Percentiles rank a stretch among this genome's conserved stretches.
Evolutionary conservation across 257 asterid species (phyloP).

Genomic region (Parsonsia alboflavescens): DNA sequence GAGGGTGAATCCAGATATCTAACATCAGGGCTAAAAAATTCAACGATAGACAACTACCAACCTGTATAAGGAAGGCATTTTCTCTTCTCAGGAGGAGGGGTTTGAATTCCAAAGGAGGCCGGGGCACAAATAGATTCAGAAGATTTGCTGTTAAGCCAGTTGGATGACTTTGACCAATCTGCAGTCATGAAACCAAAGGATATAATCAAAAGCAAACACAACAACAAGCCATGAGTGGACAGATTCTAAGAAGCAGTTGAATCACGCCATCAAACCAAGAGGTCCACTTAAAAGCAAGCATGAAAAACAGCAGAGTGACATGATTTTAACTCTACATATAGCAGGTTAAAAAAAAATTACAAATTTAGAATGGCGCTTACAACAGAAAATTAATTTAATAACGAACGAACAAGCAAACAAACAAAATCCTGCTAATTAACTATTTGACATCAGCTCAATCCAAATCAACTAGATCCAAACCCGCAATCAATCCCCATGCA

Average conservation of each 20-base stretch:
- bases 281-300: neutral
- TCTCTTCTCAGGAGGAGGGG: slow-evolving; percentile 94
- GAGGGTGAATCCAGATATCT: neutral
- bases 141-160: slow-evolving; percentile 87
- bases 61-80: slow-evolving; percentile 87
- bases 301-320: neutral
- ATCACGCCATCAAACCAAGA: neutral
- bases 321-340: neutral
- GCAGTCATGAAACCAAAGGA: slow-evolving; percentile 16
- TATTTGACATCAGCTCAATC: too few species aligned
- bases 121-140: slow-evolving; percentile 87
- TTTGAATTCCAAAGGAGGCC: slow-evolving; percentile 91
- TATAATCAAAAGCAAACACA: neutral
- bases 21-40: neutral
- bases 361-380: neutral
- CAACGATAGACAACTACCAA: slow-evolving; percentile 19
- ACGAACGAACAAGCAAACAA: neutral
- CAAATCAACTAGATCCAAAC: neutral
- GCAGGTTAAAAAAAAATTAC: too few species aligned
- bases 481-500: neutral
- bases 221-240: neutral
- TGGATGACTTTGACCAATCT: slow-evolving; percentile 98
- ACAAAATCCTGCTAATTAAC: neutral
- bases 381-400: neutral
- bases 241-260: slow-evolving; percentile 5